These are phyloP conservation scores for Posidonia australis DNA, from an alignment of 106 monocot species.

Conservation along the genomic window DNA sequence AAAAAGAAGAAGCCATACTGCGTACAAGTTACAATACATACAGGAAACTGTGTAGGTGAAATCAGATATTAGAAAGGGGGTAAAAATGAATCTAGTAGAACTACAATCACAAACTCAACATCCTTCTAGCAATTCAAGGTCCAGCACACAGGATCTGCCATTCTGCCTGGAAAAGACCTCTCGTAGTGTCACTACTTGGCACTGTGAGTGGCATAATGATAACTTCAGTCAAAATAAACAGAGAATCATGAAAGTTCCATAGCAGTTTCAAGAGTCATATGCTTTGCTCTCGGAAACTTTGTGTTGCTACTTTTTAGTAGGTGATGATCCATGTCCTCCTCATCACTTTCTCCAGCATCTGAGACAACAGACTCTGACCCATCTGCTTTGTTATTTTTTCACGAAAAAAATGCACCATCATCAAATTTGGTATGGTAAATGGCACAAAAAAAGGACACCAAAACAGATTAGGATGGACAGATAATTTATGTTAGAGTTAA, in stretches of 20 bases:
- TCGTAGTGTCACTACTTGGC: too few species aligned
- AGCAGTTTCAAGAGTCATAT: not conserved
- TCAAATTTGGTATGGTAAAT: not conserved
- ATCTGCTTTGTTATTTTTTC: constrained; percentile 12
- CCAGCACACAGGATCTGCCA: too few species aligned
- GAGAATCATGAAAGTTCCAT: not conserved
- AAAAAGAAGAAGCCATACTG: too few species aligned
- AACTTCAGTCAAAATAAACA: too few species aligned
- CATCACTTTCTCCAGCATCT: constrained; percentile 10
- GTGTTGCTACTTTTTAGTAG: constrained; percentile 9
- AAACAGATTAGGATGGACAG: not conserved
- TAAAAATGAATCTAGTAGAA: too few species aligned
- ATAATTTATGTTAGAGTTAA: not conserved
- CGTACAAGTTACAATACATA: too few species aligned
- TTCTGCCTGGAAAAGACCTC: too few species aligned
- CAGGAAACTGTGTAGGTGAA: too few species aligned
- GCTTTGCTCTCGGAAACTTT: constrained; percentile 15
- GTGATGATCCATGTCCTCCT: constrained; percentile 10
- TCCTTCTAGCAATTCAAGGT: too few species aligned
- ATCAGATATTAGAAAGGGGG: too few species aligned
- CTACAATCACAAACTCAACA: too few species aligned
- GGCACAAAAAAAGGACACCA: not conserved
- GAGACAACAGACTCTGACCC: constrained; percentile 13
- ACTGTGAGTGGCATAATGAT: too few species aligned
- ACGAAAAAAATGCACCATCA: not conserved